Percentiles rank a stretch among this genome's conserved stretches.
Conservation (phyloP, 2,329 filamentous ascomycete genomes). For the Corynespora cassiicola region DNA sequence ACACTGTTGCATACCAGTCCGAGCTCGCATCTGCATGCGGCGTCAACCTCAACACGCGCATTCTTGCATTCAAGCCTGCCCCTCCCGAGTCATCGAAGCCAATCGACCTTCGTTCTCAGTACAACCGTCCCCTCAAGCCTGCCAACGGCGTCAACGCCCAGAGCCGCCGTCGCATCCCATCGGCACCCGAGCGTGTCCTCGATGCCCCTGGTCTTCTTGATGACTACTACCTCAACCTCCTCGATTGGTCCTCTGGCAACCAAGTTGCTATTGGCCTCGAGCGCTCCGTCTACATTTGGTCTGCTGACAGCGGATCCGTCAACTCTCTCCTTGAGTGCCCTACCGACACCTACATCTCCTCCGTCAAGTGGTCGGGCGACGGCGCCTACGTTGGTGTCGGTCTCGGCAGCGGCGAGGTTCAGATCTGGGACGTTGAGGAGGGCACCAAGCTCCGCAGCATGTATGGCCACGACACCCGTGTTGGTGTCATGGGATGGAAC, state of each 20-base stretch:
- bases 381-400: constrained; percentile 96
- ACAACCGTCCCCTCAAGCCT: constrained; percentile 93
- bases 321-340: constrained; percentile 86
- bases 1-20: constrained; percentile 89
- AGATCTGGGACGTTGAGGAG: constrained; percentile 99
- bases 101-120: constrained; percentile 95
- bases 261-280: constrained; percentile 98
- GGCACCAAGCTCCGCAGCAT: constrained; percentile 96
- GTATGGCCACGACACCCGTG: constrained; percentile 95
- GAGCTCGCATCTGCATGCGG: constrained; percentile 90
- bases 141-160: constrained; percentile 77
- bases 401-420: constrained; percentile 92
- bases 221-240: constrained; percentile 98
- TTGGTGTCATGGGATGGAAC: constrained; percentile 98
- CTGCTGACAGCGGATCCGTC: constrained; percentile 89
- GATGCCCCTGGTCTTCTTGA: constrained; percentile 96
- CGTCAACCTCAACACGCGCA: constrained; percentile 90
- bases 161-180: constrained; percentile 89
- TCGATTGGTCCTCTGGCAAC: constrained; percentile 98
- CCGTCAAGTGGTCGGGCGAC: constrained; percentile 98
- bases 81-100: constrained; percentile 98
- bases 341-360: constrained; percentile 94
- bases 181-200: constrained; percentile 92
- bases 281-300: constrained; percentile 98
- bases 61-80: constrained; percentile 97